Evolutionary conservation across 768 basidiomycete species (phyloP).

Genomic region (Leccinum uliginosum): DNA sequence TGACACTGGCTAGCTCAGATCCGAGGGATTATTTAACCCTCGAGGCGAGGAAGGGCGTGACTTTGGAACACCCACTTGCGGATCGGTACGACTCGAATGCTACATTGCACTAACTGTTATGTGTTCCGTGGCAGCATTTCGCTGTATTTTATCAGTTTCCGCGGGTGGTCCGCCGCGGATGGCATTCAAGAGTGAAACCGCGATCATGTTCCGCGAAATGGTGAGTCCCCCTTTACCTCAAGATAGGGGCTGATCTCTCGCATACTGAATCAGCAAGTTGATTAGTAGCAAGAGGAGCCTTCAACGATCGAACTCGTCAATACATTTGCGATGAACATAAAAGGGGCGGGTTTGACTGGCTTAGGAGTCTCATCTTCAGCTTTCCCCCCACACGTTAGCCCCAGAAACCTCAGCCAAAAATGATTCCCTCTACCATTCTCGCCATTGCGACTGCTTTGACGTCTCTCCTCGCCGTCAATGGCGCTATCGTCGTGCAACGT

Average conservation of each 20-base stretch:
- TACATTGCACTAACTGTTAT: neutral
- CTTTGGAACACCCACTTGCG: neutral
- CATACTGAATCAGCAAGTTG: neutral
- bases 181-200: neutral
- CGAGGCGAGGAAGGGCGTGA: neutral
- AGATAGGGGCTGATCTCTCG: conserved; percentile 4
- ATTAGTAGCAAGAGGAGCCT: neutral
- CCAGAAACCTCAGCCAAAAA: neutral
- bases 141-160: neutral
- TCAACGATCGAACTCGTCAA: neutral
- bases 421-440: conserved; percentile 12
- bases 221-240: neutral
- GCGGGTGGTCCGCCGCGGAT: neutral
- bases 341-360: neutral
- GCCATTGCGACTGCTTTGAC: conserved; percentile 5
- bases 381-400: neutral
- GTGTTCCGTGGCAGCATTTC: neutral
- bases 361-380: neutral
- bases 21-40: neutral
- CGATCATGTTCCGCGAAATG: conserved; percentile 6
- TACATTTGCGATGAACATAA: conserved; percentile 11
- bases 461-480: conserved; percentile 10
- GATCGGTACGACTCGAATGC: neutral
- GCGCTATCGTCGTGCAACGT: conserved; percentile 15
- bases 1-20: neutral